A percentile compares a stretch with the other conserved stretches of the same genome.
Evolutionary conservation across 176 grass and related monocot genomes (phyloP).

Genomic region (Pontederia paniculata): DNA sequence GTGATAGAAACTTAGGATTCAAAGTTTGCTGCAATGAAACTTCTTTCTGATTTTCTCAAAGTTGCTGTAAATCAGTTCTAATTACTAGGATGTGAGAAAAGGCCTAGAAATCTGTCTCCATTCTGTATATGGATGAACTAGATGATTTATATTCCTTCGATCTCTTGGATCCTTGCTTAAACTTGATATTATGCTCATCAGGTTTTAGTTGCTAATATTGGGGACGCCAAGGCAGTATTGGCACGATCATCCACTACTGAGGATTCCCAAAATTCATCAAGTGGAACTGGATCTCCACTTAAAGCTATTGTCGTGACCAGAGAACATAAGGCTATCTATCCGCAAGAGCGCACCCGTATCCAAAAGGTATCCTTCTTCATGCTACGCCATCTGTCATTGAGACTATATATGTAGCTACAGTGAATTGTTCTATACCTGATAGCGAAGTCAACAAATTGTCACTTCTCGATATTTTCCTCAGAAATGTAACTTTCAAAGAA

Average conservation of each 20-base stretch:
- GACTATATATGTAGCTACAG: neutral
- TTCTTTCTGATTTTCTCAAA: no score
- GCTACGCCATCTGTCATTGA: neutral
- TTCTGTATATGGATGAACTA: no score
- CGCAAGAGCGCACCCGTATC: constrained; percentile 66
- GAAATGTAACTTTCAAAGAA: no score
- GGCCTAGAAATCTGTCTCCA: no score
- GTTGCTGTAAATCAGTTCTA: no score
- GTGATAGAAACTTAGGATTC: no score
- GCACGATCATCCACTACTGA: constrained; percentile 38
- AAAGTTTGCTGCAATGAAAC: no score
- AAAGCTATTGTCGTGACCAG: constrained; percentile 96
- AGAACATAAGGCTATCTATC: constrained; percentile 99
- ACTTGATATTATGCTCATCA: constrained; percentile 19
- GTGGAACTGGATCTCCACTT: constrained; percentile 20
- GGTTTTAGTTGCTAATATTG: constrained; percentile 82
- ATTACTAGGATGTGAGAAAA: no score
- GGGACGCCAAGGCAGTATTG: constrained; percentile 92
- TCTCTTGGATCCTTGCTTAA: neutral
- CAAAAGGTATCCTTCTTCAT: constrained; percentile 42
- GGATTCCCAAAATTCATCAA: constrained; percentile 12
- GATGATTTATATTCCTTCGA: neutral
- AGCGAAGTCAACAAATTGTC: no score
- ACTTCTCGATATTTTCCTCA: no score
- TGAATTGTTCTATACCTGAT: no score